A percentile compares a stretch with the other conserved stretches of the same genome.
phyloP scores from a whole-genome alignment of 2,329 filamentous ascomycete species.

The Aspergillus sp. region DNA sequence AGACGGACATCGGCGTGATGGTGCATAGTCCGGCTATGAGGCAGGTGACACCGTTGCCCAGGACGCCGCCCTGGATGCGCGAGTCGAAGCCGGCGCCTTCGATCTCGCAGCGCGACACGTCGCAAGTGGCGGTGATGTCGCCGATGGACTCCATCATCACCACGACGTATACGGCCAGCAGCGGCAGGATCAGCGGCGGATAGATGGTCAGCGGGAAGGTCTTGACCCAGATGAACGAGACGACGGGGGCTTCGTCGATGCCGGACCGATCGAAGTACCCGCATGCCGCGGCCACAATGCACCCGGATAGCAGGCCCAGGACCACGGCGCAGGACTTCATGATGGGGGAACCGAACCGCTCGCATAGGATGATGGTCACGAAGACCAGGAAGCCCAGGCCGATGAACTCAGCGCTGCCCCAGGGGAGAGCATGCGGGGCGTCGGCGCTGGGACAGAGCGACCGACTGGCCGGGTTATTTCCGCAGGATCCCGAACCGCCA shows the following conservation, averaged over 20 bases:
- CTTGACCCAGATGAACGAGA: slow-evolving; percentile 62
- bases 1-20: slow-evolving; percentile 60
- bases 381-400: slow-evolving; percentile 62
- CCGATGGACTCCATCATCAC: slow-evolving; percentile 61
- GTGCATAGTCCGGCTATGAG: slow-evolving; percentile 56
- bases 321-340: slow-evolving; percentile 63
- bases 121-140: slow-evolving; percentile 61
- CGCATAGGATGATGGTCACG: slow-evolving; percentile 58
- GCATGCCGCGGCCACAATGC: slow-evolving; percentile 57
- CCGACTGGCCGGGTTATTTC: slow-evolving; percentile 38
- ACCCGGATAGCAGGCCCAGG: slow-evolving; percentile 56
- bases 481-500: slow-evolving; percentile 50
- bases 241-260: slow-evolving; percentile 54
- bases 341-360: slow-evolving; percentile 61
- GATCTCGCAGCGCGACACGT: slow-evolving; percentile 56
- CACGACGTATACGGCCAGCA: slow-evolving; percentile 52
- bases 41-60: slow-evolving; percentile 60
- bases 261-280: slow-evolving; percentile 55
- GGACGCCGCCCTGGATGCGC: slow-evolving; percentile 60
- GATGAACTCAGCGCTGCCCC: slow-evolving; percentile 57
- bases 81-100: slow-evolving; percentile 57
- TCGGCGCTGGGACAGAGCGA: slow-evolving; percentile 51
- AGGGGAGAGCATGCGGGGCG: slow-evolving; percentile 54
- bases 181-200: slow-evolving; percentile 56
- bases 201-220: slow-evolving; percentile 60